Evolutionary conservation across 352 stramenopile species (phyloP).

Genomic region (Globisporangium iwayamae): DNA sequence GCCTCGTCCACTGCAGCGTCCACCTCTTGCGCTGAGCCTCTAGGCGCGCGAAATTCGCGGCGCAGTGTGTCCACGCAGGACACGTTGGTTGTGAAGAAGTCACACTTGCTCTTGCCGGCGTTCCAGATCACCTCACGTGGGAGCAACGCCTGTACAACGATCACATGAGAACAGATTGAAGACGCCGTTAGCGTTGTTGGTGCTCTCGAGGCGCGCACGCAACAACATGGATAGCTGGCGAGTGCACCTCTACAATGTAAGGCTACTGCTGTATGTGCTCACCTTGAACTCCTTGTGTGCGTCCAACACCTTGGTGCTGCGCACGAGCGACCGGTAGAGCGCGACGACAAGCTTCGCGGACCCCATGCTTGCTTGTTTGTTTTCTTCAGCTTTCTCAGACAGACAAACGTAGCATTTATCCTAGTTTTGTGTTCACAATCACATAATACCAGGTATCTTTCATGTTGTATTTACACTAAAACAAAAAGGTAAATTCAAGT

Average conservation of each 20-base stretch:
- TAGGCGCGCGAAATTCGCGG: constrained; percentile 35
- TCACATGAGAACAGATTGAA: not conserved
- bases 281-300: constrained; percentile 60
- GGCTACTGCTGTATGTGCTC: not conserved
- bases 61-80: constrained; percentile 58
- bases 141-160: constrained; percentile 43
- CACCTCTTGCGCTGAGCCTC: constrained; percentile 15
- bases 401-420: not conserved
- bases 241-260: not conserved
- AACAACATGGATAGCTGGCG: not conserved
- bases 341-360: constrained; percentile 54
- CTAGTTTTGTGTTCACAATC: not conserved
- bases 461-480: too few species aligned
- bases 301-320: constrained; percentile 65
- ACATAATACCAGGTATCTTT: too few species aligned
- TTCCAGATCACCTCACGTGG: constrained; percentile 60
- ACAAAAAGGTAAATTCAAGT: not conserved
- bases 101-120: constrained; percentile 37
- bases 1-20: constrained; percentile 55
- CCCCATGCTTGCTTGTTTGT: constrained; percentile 19
- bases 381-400: constrained; percentile 2
- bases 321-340: constrained; percentile 69
- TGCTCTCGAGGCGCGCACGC: not conserved
- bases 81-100: constrained; percentile 54
- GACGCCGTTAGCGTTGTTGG: not conserved